Evolutionary conservation across 768 basidiomycete species (phyloP).

Genomic region (Lactifluus rugatus): DNA sequence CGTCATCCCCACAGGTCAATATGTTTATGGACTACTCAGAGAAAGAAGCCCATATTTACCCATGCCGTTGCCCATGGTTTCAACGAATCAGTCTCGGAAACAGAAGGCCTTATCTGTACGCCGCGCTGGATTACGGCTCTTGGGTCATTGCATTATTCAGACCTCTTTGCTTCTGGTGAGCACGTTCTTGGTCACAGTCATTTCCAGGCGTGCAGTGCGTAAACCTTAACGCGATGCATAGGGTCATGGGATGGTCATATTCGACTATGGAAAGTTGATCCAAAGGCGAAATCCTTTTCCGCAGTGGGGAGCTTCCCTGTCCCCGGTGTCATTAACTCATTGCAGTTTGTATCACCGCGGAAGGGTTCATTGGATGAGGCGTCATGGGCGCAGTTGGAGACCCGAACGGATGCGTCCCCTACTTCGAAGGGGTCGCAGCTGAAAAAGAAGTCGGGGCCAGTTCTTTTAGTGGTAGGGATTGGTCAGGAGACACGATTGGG

Average conservation of each 20-base stretch:
- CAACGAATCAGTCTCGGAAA: slow-evolving; percentile 56
- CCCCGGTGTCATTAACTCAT: slow-evolving; percentile 79
- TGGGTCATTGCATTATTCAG: slow-evolving; percentile 76
- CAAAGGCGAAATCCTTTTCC: slow-evolving; percentile 67
- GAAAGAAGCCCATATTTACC: slow-evolving; percentile 92
- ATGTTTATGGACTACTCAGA: slow-evolving; percentile 80
- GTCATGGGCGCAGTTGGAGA: slow-evolving; percentile 29
- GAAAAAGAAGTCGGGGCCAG: slow-evolving; percentile 5
- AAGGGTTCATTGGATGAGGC: slow-evolving; percentile 33
- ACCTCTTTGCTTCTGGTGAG: slow-evolving; percentile 83
- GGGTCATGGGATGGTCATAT: slow-evolving; percentile 92
- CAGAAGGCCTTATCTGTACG: slow-evolving; percentile 63
- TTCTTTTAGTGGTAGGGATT: slow-evolving; percentile 67
- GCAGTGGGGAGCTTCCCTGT: slow-evolving; percentile 54
- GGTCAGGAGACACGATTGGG: slow-evolving; percentile 88
- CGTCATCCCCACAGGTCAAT: slow-evolving; percentile 51
- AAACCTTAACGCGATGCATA: slow-evolving; percentile 25
- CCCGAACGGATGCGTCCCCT: slow-evolving; percentile 28
- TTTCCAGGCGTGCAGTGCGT: background rate
- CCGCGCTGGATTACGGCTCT: slow-evolving; percentile 91
- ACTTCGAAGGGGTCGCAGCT: slow-evolving; percentile 12
- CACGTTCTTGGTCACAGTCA: slow-evolving; percentile 2
- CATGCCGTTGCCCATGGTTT: slow-evolving; percentile 83
- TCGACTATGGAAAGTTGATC: slow-evolving; percentile 84
- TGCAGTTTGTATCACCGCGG: slow-evolving; percentile 63